Conservation (phyloP, 441 rosid genomes). For the Pelargonium citronellum region DNA sequence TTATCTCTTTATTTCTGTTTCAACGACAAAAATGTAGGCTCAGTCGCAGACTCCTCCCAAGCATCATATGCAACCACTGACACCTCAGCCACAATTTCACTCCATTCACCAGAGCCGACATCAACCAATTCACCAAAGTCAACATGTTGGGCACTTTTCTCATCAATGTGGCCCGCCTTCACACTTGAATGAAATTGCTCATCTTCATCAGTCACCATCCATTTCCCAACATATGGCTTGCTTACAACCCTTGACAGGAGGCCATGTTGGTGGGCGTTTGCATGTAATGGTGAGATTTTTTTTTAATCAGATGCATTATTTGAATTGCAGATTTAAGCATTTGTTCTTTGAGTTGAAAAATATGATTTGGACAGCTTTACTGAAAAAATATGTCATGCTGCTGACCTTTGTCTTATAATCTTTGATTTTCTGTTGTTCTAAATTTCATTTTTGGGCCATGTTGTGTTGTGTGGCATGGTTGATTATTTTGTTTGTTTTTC, state of each 20-base stretch:
- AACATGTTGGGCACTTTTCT: slow-evolving; percentile 58
- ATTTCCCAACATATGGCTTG: slow-evolving; percentile 82
- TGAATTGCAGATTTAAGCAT: not conserved
- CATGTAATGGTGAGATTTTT: slow-evolving; percentile 57
- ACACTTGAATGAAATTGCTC: slow-evolving; percentile 54
- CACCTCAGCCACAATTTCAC: slow-evolving; percentile 73
- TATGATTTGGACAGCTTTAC: not conserved
- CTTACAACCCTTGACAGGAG: slow-evolving; percentile 65
- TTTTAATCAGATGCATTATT: slow-evolving; percentile 4
- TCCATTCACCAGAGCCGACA: slow-evolving; percentile 64
- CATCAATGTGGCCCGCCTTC: slow-evolving; percentile 57
- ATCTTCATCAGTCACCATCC: slow-evolving; percentile 57
- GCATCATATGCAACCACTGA: slow-evolving; percentile 52
- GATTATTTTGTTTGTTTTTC: not conserved
- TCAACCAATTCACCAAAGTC: slow-evolving; percentile 57
- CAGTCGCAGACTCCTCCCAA: slow-evolving; percentile 60
- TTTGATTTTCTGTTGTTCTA: not conserved
- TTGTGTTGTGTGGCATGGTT: not conserved
- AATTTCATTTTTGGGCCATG: not conserved
- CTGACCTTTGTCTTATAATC: not conserved
- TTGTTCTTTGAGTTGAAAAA: not conserved
- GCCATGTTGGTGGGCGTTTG: slow-evolving; percentile 59
- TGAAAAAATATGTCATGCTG: not conserved
- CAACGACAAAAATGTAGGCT: slow-evolving; percentile 37
- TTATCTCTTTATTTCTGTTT: slow-evolving; percentile 12